These are phyloP conservation scores for Myxozyma monticola DNA, from an alignment of 805 yeast species.

Conservation along the genomic window DNA sequence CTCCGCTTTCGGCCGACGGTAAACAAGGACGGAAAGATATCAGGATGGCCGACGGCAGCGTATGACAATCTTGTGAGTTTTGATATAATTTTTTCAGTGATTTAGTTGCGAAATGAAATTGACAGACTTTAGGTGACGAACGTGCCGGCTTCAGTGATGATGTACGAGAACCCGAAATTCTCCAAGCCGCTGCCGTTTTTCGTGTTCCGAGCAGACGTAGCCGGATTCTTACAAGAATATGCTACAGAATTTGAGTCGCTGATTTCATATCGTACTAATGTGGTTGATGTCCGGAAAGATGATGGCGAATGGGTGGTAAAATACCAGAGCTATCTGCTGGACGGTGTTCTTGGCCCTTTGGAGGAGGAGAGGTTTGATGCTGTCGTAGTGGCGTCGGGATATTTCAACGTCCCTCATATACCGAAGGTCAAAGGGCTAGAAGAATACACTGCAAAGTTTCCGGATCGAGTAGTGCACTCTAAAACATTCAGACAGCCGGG, in stretches of 20 bases:
- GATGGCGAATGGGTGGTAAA: constrained; percentile 49
- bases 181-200: constrained; percentile 47
- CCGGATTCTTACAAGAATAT: constrained; percentile 60
- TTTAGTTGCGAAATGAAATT: neutral
- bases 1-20: constrained; percentile 29
- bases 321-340: constrained; percentile 13
- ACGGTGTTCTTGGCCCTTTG: neutral
- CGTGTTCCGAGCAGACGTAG: constrained; percentile 62
- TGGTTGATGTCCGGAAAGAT: constrained; percentile 44
- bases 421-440: constrained; percentile 58
- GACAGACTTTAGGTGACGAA: constrained; percentile 50
- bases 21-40: constrained; percentile 29
- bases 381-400: constrained; percentile 64
- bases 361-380: constrained; percentile 50
- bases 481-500: constrained; percentile 53
- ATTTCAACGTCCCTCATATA: constrained; percentile 58
- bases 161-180: constrained; percentile 55
- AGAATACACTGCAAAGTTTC: constrained; percentile 47
- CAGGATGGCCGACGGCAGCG: constrained; percentile 55
- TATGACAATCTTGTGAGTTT: constrained; percentile 54
- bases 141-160: constrained; percentile 66
- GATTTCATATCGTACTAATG: constrained; percentile 52
- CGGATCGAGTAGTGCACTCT: constrained; percentile 57
- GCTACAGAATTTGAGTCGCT: constrained; percentile 45
- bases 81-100: neutral